phyloP scores from a whole-genome alignment of 805 yeast genomes.

The Ogataea minuta region DNA sequence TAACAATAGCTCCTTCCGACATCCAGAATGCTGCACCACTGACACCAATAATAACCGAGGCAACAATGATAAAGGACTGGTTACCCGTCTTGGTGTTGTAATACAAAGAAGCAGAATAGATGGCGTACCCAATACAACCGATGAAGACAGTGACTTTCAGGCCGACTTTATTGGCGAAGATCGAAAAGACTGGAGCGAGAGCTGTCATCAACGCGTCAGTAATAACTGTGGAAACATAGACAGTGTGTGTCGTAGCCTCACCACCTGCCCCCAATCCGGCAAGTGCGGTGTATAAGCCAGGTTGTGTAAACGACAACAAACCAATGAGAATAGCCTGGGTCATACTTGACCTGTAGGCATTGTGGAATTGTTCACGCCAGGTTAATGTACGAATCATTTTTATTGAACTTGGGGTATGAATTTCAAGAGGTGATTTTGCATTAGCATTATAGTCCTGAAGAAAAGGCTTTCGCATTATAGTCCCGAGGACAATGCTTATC shows the following conservation, averaged over 20 bases:
- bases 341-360: conserved; percentile 7
- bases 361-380: not conserved
- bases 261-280: conserved; percentile 17
- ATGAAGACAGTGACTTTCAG: conserved; percentile 18
- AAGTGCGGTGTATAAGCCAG: conserved; percentile 14
- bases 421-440: too few species aligned
- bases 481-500: too few species aligned
- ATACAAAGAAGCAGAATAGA: conserved; percentile 30
- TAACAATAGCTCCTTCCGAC: conserved; percentile 30
- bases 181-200: conserved; percentile 22
- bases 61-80: conserved; percentile 26
- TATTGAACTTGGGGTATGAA: too few species aligned
- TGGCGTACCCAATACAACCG: conserved; percentile 28
- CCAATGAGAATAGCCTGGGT: conserved; percentile 17
- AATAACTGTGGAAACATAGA: conserved; percentile 11
- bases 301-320: conserved; percentile 12
- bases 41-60: conserved; percentile 27
- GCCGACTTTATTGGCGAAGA: conserved; percentile 26
- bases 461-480: too few species aligned
- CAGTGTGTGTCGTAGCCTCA: conserved; percentile 8
- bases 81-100: conserved; percentile 28
- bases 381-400: too few species aligned
- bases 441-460: too few species aligned
- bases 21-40: conserved; percentile 30
- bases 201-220: conserved; percentile 24